phyloP scores from a whole-genome alignment of 2,329 filamentous ascomycete species.

The Stromatinia cepivora region DNA sequence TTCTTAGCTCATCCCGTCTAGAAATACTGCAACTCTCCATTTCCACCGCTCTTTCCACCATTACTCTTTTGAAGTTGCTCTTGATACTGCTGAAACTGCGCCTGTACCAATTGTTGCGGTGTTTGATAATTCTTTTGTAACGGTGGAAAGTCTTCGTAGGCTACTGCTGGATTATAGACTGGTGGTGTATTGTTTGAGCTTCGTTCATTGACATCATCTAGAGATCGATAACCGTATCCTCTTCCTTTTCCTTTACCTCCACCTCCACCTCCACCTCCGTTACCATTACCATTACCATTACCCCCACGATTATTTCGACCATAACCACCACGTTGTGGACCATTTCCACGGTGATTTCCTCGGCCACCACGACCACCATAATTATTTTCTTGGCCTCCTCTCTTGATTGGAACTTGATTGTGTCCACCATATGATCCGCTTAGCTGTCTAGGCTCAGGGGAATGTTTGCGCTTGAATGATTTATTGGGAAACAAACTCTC shows the following conservation, averaged over 20 bases:
- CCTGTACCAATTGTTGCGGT: constrained; percentile 40
- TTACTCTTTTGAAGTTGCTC: constrained; percentile 38
- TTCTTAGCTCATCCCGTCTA: constrained; percentile 18
- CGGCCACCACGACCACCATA: constrained; percentile 40
- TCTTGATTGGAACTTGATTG: constrained; percentile 39
- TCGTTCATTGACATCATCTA: constrained; percentile 62
- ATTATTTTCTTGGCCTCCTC: constrained; percentile 37
- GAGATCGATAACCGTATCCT: constrained; percentile 60
- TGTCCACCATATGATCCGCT: constrained; percentile 37
- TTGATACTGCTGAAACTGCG: constrained; percentile 40
- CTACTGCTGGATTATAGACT: constrained; percentile 38
- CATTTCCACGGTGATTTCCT: constrained; percentile 45
- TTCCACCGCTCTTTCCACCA: constrained; percentile 29
- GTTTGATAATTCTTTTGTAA: constrained; percentile 41
- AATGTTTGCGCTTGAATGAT: constrained; percentile 61
- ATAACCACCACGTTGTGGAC: constrained; percentile 43
- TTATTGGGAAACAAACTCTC: constrained; percentile 63
- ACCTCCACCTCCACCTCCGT: constrained; percentile 41
- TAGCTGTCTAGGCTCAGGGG: constrained; percentile 45
- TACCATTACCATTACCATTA: constrained; percentile 29
- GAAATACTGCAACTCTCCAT: constrained; percentile 39
- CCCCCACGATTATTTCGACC: constrained; percentile 38
- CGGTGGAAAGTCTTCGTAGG: constrained; percentile 42
- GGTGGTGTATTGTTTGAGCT: constrained; percentile 44
- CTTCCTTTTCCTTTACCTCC: constrained; percentile 49